Evolutionary conservation across 805 yeast species (phyloP).

Genomic region (Teunomyces funiuensis): DNA sequence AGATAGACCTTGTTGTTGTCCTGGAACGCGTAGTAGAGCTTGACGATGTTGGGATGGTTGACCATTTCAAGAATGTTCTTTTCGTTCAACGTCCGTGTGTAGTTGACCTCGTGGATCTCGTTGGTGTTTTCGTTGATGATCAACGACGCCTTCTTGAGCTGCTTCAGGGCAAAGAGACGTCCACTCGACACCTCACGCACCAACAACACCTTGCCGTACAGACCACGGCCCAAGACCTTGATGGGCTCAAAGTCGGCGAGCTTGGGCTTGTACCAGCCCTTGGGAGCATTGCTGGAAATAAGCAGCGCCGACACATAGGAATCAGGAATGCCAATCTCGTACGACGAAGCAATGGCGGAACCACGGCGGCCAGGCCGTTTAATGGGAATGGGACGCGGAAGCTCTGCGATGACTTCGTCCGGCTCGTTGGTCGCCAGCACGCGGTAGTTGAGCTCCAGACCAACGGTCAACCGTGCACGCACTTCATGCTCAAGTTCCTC

Average conservation of each 20-base stretch:
- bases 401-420: slow-evolving; percentile 7
- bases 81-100: slow-evolving; percentile 41
- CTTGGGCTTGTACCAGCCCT: slow-evolving; percentile 21
- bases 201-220: slow-evolving; percentile 43
- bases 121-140: slow-evolving; percentile 32
- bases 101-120: slow-evolving; percentile 33
- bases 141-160: slow-evolving; percentile 38
- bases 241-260: slow-evolving; percentile 42
- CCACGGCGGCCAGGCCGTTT: slow-evolving; percentile 17
- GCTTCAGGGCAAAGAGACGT: slow-evolving; percentile 44
- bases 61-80: slow-evolving; percentile 41
- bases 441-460: slow-evolving; percentile 24
- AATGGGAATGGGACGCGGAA: slow-evolving; percentile 20
- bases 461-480: slow-evolving; percentile 1
- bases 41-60: slow-evolving; percentile 45
- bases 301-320: slow-evolving; percentile 30
- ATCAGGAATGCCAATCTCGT: slow-evolving; percentile 31
- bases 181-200: slow-evolving; percentile 40
- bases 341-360: slow-evolving; percentile 31
- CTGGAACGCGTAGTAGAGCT: slow-evolving; percentile 45
- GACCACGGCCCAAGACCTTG: slow-evolving; percentile 44
- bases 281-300: slow-evolving; percentile 12
- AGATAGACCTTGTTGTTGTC: slow-evolving; percentile 44
- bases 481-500: slow-evolving; percentile 13
- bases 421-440: slow-evolving; percentile 9